A percentile compares a stretch with the other conserved stretches of the same genome.
phyloP scores from a whole-genome alignment of 2,329 filamentous ascomycete genomes.

The Penicillium sp. region DNA sequence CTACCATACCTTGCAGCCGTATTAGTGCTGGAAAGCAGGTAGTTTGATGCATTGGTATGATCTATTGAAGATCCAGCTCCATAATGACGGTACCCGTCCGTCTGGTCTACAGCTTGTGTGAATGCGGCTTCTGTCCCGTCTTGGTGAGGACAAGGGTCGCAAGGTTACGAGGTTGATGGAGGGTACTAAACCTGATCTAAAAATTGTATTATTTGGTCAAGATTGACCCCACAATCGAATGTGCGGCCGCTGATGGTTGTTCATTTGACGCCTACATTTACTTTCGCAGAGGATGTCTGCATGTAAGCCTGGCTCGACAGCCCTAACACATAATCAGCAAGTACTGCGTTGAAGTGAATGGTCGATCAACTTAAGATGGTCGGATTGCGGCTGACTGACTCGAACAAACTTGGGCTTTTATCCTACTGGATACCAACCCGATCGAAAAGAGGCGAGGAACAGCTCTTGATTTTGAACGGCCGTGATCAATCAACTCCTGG shows the following conservation, averaged over 20 bases:
- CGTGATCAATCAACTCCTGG: not conserved
- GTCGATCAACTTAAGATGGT: not conserved
- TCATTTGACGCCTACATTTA: not conserved
- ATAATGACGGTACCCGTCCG: not conserved
- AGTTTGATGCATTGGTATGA: not conserved
- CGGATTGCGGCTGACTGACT: not conserved
- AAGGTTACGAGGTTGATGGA: not conserved
- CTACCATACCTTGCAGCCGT: too few species aligned
- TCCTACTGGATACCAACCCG: too few species aligned
- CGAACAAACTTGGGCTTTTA: too few species aligned
- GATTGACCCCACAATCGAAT: not conserved
- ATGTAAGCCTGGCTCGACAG: not conserved
- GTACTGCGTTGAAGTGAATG: not conserved
- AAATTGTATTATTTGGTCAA: not conserved
- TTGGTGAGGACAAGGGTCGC: not conserved
- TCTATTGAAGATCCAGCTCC: not conserved
- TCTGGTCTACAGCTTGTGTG: slow-evolving; percentile 3
- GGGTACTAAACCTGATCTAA: not conserved
- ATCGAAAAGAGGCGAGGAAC: not conserved
- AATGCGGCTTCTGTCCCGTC: slow-evolving; percentile 1
- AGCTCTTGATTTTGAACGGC: not conserved
- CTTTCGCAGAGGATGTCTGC: not conserved
- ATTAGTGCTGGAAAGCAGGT: too few species aligned
- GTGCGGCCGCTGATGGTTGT: not conserved
- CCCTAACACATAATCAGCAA: not conserved